Conservation (phyloP, 129 eudicot genomes). For the Heracleum sosnowskyi region DNA sequence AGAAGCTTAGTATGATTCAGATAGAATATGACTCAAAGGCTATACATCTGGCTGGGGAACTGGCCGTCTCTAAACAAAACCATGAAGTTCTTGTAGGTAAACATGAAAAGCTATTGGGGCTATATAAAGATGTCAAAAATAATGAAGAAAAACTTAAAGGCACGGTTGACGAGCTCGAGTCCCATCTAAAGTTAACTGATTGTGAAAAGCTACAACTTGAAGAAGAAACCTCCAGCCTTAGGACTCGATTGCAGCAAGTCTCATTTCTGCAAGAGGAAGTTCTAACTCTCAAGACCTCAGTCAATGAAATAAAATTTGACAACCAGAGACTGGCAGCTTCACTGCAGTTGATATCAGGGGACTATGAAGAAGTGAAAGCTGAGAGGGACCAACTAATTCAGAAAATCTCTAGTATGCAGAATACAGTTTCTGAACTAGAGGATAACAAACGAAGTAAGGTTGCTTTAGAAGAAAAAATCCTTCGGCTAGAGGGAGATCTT, state of each 20-base stretch:
- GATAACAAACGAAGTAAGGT: slow-evolving; percentile 32
- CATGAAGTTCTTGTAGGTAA: slow-evolving; percentile 31
- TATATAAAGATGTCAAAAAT: slow-evolving; percentile 29
- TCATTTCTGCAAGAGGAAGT: slow-evolving; percentile 51
- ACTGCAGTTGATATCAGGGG: slow-evolving; percentile 36
- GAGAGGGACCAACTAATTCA: slow-evolving; percentile 36
- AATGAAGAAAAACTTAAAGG: slow-evolving; percentile 42
- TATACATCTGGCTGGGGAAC: slow-evolving; percentile 26
- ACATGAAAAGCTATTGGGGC: slow-evolving; percentile 27
- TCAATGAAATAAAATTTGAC: slow-evolving; percentile 40
- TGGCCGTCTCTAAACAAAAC: slow-evolving; percentile 33
- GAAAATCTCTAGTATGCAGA: slow-evolving; percentile 40
- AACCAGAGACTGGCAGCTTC: slow-evolving; percentile 44
- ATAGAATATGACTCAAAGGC: slow-evolving; percentile 33
- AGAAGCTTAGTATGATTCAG: slow-evolving; percentile 22
- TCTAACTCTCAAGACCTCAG: slow-evolving; percentile 42
- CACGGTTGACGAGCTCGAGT: slow-evolving; percentile 34
- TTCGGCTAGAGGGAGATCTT: slow-evolving; percentile 65
- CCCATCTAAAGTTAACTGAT: slow-evolving; percentile 34
- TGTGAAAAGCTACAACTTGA: slow-evolving; percentile 40
- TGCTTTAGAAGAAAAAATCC: slow-evolving; percentile 62
- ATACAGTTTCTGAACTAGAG: slow-evolving; percentile 37
- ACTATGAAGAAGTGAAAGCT: slow-evolving; percentile 41
- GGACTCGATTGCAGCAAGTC: slow-evolving; percentile 37
- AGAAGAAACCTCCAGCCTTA: slow-evolving; percentile 47